Evolutionary conservation across 1,284 basidiomycete species (phyloP), one percentile per base, ranked within the genome.

Genomic region (Anthracocystis walkeri): DNA sequence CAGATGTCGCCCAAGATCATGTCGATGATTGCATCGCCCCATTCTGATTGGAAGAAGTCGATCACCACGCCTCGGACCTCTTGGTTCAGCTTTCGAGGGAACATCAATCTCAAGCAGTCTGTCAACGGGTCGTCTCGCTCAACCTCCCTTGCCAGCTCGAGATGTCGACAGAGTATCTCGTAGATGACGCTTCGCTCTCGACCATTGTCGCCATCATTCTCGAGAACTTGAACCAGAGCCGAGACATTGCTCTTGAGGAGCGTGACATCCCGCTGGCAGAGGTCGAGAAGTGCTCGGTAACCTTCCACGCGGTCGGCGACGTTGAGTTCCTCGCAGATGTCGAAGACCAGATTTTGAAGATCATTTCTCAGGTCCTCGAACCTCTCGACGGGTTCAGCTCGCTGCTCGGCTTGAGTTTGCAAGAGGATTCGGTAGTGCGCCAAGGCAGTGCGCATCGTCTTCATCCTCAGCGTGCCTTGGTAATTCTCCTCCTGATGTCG

Each of bases 161-260:
- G n/a, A 20, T 71, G 65, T 8, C 53, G 11, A 8, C 23, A 23
- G 8, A 75, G 57, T 14, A 58, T 11, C 7, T 58, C 42, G n/a
- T 35, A 21, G 6, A 66, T 48, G 1, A 45, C 1, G 16, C 25
- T 49, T 6, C 54, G 56, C 50, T 75, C 71, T 5, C n/a, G 27
- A 6, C 45, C 51, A 8, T 42, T 40, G 7, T 44, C 41, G n/a
- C 40, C 35, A 3, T 61, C 54, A 10, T 68, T 58, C 21, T 55
- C 51, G 10, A 75, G 53, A 0, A 71, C 46, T 21, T 71, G 60
- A 2, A 58, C 58, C 3, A 75, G 49, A 2, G 50, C 52, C 3
- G 52, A 56, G 38, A 57, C 49, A 21, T 72, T 71, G 44, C 52
- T 40, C 44, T 58, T 51, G 25, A 61, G 21, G 1, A 68, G 27